phyloP scores from a whole-genome alignment of 1,284 basidiomycete species.

The Tilletia indica region DNA sequence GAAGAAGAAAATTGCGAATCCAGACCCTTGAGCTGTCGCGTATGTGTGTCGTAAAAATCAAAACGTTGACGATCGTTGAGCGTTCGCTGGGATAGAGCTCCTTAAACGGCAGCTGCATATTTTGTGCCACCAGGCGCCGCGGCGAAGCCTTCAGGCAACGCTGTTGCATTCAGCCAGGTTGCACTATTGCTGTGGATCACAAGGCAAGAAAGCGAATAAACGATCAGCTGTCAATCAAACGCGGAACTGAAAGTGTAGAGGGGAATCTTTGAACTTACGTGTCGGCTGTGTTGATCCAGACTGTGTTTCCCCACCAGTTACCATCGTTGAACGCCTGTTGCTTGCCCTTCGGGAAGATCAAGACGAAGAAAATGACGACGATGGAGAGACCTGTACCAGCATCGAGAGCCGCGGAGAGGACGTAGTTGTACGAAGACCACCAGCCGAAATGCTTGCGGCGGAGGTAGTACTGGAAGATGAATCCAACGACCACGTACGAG shows the following conservation, averaged over 20 bases:
- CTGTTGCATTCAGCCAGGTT: not conserved
- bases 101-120: not conserved
- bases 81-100: not conserved
- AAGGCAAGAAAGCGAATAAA: not conserved
- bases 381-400: slow-evolving; percentile 55
- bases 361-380: slow-evolving; percentile 46
- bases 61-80: not conserved
- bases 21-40: no score
- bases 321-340: slow-evolving; percentile 47
- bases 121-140: slow-evolving; percentile 1
- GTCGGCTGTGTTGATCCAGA: slow-evolving; percentile 31
- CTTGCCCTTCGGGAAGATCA: slow-evolving; percentile 33
- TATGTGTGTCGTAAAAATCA: no score
- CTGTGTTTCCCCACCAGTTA: slow-evolving; percentile 50
- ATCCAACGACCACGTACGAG: slow-evolving; percentile 59
- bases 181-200: not conserved
- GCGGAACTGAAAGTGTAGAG: not conserved
- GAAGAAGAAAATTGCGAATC: no score
- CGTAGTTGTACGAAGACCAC: slow-evolving; percentile 58
- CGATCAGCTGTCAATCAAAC: not conserved
- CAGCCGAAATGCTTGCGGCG: slow-evolving; percentile 47
- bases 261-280: not conserved
- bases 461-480: slow-evolving; percentile 56
- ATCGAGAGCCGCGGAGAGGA: slow-evolving; percentile 55
- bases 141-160: slow-evolving; percentile 5